phyloP scores from a whole-genome alignment of 192 early-diverging fungal species.

The Rhizophagus clarus region DNA sequence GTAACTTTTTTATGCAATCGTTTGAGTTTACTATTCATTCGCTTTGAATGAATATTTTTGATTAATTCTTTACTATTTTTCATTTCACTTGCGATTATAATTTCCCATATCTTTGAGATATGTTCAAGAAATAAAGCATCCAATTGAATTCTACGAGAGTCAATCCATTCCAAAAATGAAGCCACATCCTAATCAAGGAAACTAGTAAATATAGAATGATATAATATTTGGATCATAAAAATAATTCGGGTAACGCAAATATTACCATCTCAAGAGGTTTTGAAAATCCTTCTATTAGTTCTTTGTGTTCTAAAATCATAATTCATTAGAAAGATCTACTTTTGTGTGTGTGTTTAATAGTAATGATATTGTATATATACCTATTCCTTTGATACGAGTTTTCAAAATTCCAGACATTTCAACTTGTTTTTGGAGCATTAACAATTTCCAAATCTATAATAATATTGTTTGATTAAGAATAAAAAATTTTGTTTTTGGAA shows the following conservation, averaged over 20 bases:
- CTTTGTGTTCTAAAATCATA: conserved; percentile 42
- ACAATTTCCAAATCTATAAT: conserved; percentile 59
- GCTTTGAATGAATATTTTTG: conserved; percentile 46
- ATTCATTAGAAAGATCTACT: neutral
- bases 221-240: neutral
- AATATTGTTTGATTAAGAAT: neutral
- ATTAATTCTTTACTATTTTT: conserved; percentile 53
- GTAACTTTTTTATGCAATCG: conserved; percentile 45
- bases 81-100: conserved; percentile 50
- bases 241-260: neutral
- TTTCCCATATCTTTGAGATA: conserved; percentile 61
- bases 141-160: conserved; percentile 49
- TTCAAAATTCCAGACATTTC: conserved; percentile 50
- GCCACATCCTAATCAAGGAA: conserved; percentile 47
- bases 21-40: conserved; percentile 57
- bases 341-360: too few relatives aligned
- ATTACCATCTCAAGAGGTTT: conserved; percentile 57
- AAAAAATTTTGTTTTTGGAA: too few relatives aligned
- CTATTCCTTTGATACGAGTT: conserved; percentile 36
- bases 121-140: conserved; percentile 60
- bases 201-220: neutral
- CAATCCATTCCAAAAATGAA: conserved; percentile 62
- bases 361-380: conserved; percentile 6
- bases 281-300: conserved; percentile 58
- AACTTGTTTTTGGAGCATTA: conserved; percentile 59